These are phyloP conservation scores for Voacanga thouarsii DNA, from an alignment of 257 asterid genomes.

Conservation along the genomic window DNA sequence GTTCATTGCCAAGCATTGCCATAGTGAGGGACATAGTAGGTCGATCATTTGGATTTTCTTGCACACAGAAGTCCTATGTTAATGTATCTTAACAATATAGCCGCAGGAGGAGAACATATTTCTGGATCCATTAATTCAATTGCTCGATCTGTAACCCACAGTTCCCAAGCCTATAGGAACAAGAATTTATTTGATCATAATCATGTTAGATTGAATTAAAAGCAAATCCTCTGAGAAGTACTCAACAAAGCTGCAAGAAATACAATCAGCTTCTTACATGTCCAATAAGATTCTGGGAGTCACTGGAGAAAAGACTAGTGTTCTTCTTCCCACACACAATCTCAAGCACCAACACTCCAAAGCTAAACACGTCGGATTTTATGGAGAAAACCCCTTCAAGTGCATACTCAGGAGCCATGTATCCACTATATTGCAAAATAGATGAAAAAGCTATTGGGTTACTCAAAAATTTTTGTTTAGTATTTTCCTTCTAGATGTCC, in stretches of 20 bases:
- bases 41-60: slow-evolving; percentile 36
- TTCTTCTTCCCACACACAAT: slow-evolving; percentile 46
- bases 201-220: too few species aligned
- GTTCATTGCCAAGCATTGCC: slow-evolving; percentile 37
- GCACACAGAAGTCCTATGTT: slow-evolving; percentile 49
- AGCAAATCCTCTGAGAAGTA: too few species aligned
- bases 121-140: slow-evolving; percentile 32
- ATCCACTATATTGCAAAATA: slow-evolving; percentile 24
- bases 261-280: slow-evolving; percentile 25
- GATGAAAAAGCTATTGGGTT: neutral
- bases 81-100: slow-evolving; percentile 27
- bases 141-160: slow-evolving; percentile 37
- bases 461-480: too few species aligned
- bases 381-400: slow-evolving; percentile 38
- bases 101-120: slow-evolving; percentile 8
- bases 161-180: slow-evolving; percentile 36
- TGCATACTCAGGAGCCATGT: slow-evolving; percentile 56
- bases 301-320: slow-evolving; percentile 37
- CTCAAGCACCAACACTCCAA: slow-evolving; percentile 48
- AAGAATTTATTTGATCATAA: too few species aligned
- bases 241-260: neutral
- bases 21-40: slow-evolving; percentile 36
- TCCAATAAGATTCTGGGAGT: slow-evolving; percentile 36
- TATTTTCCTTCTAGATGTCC: too few species aligned
- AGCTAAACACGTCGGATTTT: slow-evolving; percentile 14